phyloP scores from a whole-genome alignment of 495 filamentous ascomycete genomes.

The Venustampulla echinocandica region DNA sequence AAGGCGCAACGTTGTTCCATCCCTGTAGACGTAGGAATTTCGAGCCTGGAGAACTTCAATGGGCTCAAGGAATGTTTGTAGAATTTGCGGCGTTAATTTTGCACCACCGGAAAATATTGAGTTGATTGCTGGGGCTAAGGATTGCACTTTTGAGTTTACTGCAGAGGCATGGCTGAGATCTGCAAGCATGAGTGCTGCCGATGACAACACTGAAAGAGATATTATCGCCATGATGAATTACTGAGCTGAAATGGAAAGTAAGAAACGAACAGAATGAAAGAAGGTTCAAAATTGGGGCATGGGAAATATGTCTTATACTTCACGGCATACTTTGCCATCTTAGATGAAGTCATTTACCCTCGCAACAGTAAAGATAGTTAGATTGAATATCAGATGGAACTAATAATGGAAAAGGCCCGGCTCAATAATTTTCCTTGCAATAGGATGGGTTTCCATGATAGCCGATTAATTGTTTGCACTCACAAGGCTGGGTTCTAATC shows the following conservation, averaged over 20 bases:
- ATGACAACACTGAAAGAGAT: not conserved
- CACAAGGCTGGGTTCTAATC: too few relatives aligned
- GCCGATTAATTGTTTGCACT: too few relatives aligned
- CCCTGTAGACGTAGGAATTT: constrained; percentile 28
- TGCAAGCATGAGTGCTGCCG: too few relatives aligned
- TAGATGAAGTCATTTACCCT: not conserved
- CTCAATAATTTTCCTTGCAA: too few relatives aligned
- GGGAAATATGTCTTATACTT: not conserved
- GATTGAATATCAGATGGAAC: not conserved
- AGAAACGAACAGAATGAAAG: not conserved
- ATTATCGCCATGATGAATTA: not conserved
- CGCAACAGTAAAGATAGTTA: not conserved
- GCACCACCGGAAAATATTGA: not conserved
- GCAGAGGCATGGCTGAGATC: constrained; percentile 5
- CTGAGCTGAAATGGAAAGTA: not conserved
- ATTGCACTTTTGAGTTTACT: constrained; percentile 5
- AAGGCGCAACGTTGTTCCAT: constrained; percentile 33
- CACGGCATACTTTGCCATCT: not conserved
- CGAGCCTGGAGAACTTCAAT: constrained; percentile 13
- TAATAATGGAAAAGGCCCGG: too few relatives aligned
- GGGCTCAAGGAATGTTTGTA: constrained; percentile 10
- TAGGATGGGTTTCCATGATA: too few relatives aligned
- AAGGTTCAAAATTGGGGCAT: not conserved
- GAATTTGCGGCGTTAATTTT: constrained; percentile 14
- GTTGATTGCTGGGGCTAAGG: constrained; percentile 1